Base-by-base conservation (phyloP, 306 rosid species). In the Canavalia ensiformis region DNA sequence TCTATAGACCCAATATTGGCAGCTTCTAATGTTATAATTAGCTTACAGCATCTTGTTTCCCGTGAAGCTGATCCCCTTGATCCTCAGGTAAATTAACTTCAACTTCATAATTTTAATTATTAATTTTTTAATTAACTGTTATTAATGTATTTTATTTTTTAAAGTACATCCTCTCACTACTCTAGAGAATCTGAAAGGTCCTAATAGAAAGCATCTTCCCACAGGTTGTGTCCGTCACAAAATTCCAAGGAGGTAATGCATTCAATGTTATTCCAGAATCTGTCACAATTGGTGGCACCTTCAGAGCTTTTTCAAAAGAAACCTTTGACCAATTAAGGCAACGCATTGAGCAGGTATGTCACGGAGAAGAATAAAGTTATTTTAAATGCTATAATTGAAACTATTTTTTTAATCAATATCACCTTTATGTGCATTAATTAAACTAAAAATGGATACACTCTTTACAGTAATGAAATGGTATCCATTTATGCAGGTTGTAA, bases 191-290 rank as follows among this genome's bases (percentile, higher is more conserved):
- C 25, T 18, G 25, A 18, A 18, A 18, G 41, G 4, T 37, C 37
- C 73, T 67, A 67, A 28, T 28, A 44, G 18, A 44, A 45, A 8
- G 39, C 39, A 9, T 68, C 37, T 68, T 2, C 39, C 8, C 83
- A 63, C 85, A 95, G 98, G 98, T 93, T 42, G 90, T 95, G 76
- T 89, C 99, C 0, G 89, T 92, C 8, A 89, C 88, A n/a, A 92
- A 83, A 75, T 88, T 95, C 77, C 87, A 90, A 77, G 96, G 99
- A 81, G 99, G 93, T 78, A 94, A 86, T 51, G 97, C 98, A 28
- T 89, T 93, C 84, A 95, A 95, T 77, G 93, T 95, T 60, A 95
- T 95, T 86, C 98, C 97, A 44, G 98, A 95, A 77, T 93, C 90
- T 72, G 97, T 95, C 71, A 86, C 89, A 18, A 88, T 95, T 77